Percentiles rank a stretch among this genome's conserved stretches.
These are phyloP conservation scores for Cutaneotrichosporon daszewskae DNA, from an alignment of 1,284 basidiomycete species.

Conservation along the genomic window DNA sequence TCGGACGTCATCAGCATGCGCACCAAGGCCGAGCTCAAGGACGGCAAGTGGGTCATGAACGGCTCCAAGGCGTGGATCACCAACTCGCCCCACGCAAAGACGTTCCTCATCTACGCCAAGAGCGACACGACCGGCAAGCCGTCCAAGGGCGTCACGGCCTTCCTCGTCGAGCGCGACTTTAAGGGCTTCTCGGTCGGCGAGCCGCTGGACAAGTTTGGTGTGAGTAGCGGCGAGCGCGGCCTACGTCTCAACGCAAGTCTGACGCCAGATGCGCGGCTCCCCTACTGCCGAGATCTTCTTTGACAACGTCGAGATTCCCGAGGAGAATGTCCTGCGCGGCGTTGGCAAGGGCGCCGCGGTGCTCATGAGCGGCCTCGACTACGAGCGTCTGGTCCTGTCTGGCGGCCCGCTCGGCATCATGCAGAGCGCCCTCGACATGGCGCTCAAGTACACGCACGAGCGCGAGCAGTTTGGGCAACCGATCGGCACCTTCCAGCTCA, in stretches of 20 bases:
- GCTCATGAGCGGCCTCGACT: conserved; percentile 88
- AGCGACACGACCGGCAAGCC: conserved; percentile 63
- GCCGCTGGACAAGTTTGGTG: conserved; percentile 87
- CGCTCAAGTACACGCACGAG: conserved; percentile 82
- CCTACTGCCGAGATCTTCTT: conserved; percentile 93
- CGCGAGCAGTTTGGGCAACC: conserved; percentile 82
- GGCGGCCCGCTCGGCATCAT: conserved; percentile 83
- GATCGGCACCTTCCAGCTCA: conserved; percentile 87
- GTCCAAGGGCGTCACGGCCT: conserved; percentile 84
- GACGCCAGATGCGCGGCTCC: conserved; percentile 71
- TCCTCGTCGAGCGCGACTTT: conserved; percentile 76
- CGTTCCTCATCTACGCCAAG: conserved; percentile 89
- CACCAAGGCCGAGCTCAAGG: conserved; percentile 68
- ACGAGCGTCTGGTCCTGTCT: conserved; percentile 84
- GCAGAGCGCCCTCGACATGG: conserved; percentile 88
- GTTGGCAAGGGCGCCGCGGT: conserved; percentile 76
- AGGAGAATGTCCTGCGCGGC: conserved; percentile 77
- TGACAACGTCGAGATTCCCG: conserved; percentile 80
- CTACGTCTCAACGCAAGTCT: background rate
- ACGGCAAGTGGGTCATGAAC: conserved; percentile 66
- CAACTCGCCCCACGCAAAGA: conserved; percentile 83
- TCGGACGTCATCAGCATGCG: conserved; percentile 92
- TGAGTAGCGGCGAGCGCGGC: conserved; percentile 23
- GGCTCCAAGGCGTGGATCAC: conserved; percentile 98
- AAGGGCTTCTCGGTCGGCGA: conserved; percentile 82